These are phyloP conservation scores for Xylaria sp. DNA, from an alignment of 2,329 filamentous ascomycete species.

Conservation along the genomic window DNA sequence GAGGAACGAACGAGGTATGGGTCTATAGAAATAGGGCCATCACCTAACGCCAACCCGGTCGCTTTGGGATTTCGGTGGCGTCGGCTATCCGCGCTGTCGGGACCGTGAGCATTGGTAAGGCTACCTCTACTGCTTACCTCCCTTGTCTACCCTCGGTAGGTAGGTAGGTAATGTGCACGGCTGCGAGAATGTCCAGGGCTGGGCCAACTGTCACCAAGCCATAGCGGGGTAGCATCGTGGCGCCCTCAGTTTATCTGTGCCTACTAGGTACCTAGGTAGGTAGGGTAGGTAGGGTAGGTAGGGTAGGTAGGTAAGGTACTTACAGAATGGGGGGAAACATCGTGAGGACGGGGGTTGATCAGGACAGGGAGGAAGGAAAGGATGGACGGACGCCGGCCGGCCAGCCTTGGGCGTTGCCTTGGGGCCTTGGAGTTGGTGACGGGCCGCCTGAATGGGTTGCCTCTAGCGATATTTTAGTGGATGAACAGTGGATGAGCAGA, in stretches of 20 bases:
- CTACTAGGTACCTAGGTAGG: too few relatives aligned
- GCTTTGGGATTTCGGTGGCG: conserved; percentile 17
- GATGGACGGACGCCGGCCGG: too few relatives aligned
- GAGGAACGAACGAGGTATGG: not conserved
- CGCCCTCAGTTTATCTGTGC: conserved; percentile 36
- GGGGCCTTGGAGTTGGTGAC: too few relatives aligned
- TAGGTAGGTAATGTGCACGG: conserved; percentile 29
- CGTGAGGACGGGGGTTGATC: not conserved
- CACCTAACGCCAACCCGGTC: not conserved
- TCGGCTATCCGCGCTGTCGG: conserved; percentile 30
- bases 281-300: too few relatives aligned
- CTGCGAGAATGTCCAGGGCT: conserved; percentile 8
- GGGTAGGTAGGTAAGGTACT: too few relatives aligned
- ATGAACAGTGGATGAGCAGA: conserved; percentile 9
- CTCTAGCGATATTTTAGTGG: too few relatives aligned
- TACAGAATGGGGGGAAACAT: conserved; percentile 31
- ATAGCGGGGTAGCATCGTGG: conserved; percentile 17
- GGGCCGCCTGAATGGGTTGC: conserved; percentile 38
- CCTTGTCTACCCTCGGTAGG: too few relatives aligned
- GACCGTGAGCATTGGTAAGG: conserved; percentile 13
- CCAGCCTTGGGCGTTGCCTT: too few relatives aligned
- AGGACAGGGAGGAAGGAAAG: not conserved
- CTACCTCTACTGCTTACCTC: conserved; percentile 29
- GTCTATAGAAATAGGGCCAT: conserved; percentile 4
- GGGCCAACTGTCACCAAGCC: not conserved